Evolutionary conservation across 306 rosid species (phyloP).

Genomic region (Astragalus glycyphyllos): DNA sequence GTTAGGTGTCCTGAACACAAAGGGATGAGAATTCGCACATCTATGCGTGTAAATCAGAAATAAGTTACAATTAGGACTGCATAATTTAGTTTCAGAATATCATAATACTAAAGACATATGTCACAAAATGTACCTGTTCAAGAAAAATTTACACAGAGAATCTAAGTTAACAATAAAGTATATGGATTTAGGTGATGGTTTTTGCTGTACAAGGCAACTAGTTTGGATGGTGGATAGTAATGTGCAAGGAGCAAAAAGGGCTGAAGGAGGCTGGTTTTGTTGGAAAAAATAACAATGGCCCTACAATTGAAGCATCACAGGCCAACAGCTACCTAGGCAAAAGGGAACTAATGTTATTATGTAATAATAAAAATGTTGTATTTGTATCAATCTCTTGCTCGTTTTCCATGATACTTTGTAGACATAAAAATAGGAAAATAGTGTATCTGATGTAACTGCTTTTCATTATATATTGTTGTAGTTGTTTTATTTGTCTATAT

Average conservation of each 20-base stretch:
- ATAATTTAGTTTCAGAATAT: constrained; percentile 15
- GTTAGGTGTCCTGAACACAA: constrained; percentile 83
- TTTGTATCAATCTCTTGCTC: background rate
- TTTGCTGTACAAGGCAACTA: constrained; percentile 33
- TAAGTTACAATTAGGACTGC: constrained; percentile 21
- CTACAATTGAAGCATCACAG: constrained; percentile 25
- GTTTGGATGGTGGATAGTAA: constrained; percentile 20
- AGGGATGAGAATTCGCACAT: constrained; percentile 61
- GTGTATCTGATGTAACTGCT: background rate
- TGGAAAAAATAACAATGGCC: background rate
- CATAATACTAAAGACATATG: background rate
- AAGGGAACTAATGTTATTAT: constrained; percentile 25
- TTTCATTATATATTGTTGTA: background rate
- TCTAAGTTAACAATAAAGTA: constrained; percentile 14
- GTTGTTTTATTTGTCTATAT: background rate
- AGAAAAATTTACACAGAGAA: constrained; percentile 8
- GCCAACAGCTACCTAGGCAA: constrained; percentile 10
- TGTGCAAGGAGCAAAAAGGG: constrained; percentile 28
- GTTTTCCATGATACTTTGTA: background rate
- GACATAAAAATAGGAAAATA: background rate
- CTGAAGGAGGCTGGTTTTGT: constrained; percentile 2
- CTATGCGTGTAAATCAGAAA: constrained; percentile 34
- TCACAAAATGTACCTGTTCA: constrained; percentile 22
- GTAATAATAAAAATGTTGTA: constrained; percentile 16
- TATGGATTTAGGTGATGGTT: constrained; percentile 33